Base-by-base conservation (phyloP, 306 rosid species). In the Carpinus fangiana region DNA sequence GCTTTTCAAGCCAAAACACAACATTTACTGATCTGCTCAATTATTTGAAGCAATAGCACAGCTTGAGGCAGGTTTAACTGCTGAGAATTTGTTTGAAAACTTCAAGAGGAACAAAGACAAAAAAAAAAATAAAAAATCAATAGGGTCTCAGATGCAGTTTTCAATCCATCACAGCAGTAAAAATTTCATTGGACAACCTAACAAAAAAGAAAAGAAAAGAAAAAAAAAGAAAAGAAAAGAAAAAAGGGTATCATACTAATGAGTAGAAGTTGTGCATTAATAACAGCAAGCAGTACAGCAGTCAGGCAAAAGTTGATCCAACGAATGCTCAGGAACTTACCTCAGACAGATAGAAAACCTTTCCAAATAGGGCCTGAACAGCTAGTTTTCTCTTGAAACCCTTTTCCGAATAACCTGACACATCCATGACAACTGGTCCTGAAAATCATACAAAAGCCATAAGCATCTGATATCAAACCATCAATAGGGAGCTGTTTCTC, bases 371-470 rank as follows among this genome's bases (percentile, higher is more conserved):
- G 48, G 90, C 86, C 82, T 92, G 96, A 71, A 92, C 93, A 28
- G 98, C 98, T 74, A 95, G 86, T 82, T 95, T 95, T 90, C 98
- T 90, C 86, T 95, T 95, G 86, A 95, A 95, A 83, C 98, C 98
- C 87, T 70, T 91, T 86, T 95, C 98, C 41, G 97, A 84, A 81
- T 95, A 95, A 78, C 98, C 98, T 17, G 98, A 80, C 75, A 82
- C 73, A 48, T 92, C 85, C 98, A 92, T 83, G 76, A 95, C 97
- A 79, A 92, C 89, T 28, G 98, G 98, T 53, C 98, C 97, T 95
- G 91, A 75, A 85, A 82, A 76, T 72, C 62, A 77, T 56, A 86
- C 47, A 73, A 77, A 79, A 47, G 70, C 50, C 57, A 70, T 79
- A 21, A 21, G 74, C 70, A 79, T 80, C 69, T 54, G 79, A 60